Evolutionary conservation across 345 rosid species (phyloP).

Genomic region (Arabidopsis thaliana): DNA sequence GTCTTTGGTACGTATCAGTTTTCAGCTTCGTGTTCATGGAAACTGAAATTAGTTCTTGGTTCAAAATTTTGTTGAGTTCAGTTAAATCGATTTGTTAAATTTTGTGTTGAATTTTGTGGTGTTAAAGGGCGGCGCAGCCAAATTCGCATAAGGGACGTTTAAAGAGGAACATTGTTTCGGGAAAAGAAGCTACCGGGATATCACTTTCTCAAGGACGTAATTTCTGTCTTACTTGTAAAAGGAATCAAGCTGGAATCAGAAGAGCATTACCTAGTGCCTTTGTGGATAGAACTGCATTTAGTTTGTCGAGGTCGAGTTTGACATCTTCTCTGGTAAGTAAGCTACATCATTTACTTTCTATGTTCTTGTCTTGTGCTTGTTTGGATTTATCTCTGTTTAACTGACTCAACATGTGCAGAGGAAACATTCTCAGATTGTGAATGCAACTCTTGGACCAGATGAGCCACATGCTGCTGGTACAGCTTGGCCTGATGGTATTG

Average conservation of each 20-base stretch:
- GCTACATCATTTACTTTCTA: background rate
- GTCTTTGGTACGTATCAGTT: slow-evolving; percentile 37
- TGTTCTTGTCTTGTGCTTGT: slow-evolving; percentile 4
- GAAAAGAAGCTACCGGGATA: slow-evolving; percentile 40
- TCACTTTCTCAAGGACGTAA: slow-evolving; percentile 47
- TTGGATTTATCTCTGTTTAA: slow-evolving; percentile 10
- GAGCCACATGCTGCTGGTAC: slow-evolving; percentile 97
- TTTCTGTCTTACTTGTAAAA: slow-evolving; percentile 54
- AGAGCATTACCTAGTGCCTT: slow-evolving; percentile 56
- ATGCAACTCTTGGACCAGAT: slow-evolving; percentile 91
- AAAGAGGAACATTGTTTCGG: slow-evolving; percentile 49
- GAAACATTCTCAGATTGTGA: slow-evolving; percentile 51
- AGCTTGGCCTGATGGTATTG: slow-evolving; percentile 78
- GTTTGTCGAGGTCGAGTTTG: slow-evolving; percentile 49
- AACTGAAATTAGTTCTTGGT: background rate
- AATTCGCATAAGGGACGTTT: slow-evolving; percentile 39
- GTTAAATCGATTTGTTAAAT: background rate
- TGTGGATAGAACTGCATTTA: slow-evolving; percentile 62
- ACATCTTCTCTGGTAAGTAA: slow-evolving; percentile 54
- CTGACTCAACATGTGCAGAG: slow-evolving; percentile 40
- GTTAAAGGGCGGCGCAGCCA: slow-evolving; percentile 49
- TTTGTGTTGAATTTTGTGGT: slow-evolving; percentile 29
- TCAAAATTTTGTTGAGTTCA: background rate
- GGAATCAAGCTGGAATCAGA: slow-evolving; percentile 43
- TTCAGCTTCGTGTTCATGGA: background rate